Conservation (phyloP, 768 basidiomycete genomes). For the Naganishia randhawae region DNA sequence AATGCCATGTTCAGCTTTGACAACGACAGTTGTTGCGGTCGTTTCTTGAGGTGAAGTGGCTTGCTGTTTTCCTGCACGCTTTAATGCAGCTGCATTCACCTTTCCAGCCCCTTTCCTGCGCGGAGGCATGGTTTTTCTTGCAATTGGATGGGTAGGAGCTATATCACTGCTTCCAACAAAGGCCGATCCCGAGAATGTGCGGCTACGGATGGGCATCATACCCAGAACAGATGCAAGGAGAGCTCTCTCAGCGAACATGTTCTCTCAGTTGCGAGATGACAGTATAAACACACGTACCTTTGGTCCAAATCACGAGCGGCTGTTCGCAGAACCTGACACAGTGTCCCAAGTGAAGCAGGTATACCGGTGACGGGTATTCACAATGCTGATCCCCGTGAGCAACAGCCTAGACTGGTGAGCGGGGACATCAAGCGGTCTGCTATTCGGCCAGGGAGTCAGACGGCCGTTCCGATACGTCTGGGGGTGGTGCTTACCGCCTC, state of each 20-base stretch:
- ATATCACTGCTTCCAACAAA: background rate
- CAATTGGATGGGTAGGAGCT: background rate
- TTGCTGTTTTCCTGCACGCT: background rate
- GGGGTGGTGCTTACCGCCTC: too few relatives aligned
- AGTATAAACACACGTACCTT: background rate
- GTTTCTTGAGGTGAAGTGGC: background rate
- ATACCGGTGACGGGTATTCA: too few relatives aligned
- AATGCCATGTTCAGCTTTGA: background rate
- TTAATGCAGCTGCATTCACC: background rate
- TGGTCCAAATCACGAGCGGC: background rate
- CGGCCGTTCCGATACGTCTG: too few relatives aligned
- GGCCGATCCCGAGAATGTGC: background rate
- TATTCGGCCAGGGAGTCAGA: too few relatives aligned
- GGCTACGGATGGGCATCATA: background rate
- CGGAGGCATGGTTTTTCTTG: background rate
- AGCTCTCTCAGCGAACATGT: too few relatives aligned
- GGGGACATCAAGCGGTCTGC: too few relatives aligned
- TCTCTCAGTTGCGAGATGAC: too few relatives aligned
- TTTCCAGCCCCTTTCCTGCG: background rate
- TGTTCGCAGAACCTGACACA: too few relatives aligned
- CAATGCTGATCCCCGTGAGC: too few relatives aligned
- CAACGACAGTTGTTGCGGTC: background rate
- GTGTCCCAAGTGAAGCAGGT: too few relatives aligned
- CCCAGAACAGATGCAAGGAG: too few relatives aligned
- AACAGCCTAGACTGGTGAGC: too few relatives aligned